Base-by-base conservation (phyloP, 75 land plant species). In the Adiantum capillusveneris region DNA sequence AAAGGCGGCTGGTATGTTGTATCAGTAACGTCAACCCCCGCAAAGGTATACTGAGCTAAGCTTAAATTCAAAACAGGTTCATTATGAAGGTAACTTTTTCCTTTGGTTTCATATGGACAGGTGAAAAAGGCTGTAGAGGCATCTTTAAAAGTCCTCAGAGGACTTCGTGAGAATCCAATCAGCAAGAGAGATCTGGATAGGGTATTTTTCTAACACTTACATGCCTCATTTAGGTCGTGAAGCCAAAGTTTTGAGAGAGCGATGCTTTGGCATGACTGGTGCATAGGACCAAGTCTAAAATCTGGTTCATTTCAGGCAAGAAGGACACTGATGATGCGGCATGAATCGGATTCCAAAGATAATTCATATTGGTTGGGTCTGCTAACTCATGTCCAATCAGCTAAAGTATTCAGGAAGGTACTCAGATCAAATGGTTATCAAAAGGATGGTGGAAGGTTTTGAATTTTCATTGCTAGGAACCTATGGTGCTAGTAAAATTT, bases 41-140 rank as follows among this genome's bases (percentile, higher is more conserved):
- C 62, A 50, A 95, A 95, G 93, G 99, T 89, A 68, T 31, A 11
- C n/a, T n/a, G n/a, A 12, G 21, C 25, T 48, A 2, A 51, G 31
- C n/a, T n/a, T n/a, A n/a, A n/a, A n/a, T n/a, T n/a, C n/a, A n/a
- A n/a, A n/a, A n/a, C n/a, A n/a, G n/a, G n/a, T n/a, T n/a, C n/a
- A n/a, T n/a, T n/a, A n/a, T n/a, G n/a, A n/a, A n/a, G n/a, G n/a
- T n/a, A 34, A 34, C 37, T 34, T 34, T 34, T 34, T 34, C 7
- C 37, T 34, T 9, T n/a, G n/a, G n/a, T n/a, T n/a, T n/a, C n/a
- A n/a, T n/a, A n/a, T n/a, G 36, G 62, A 9, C 80, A 93, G 98
- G 95, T 95, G 18, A 63, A 76, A 55, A 89, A 83, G 71, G 99
- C 99, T 63, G 99, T 95, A 31, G 99, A 95, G 66, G 99, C 99